Percentiles rank a stretch among this genome's conserved stretches.
Evolutionary conservation across 2,329 filamentous ascomycete species (phyloP).

Genomic region (Sporothrix mexicana): DNA sequence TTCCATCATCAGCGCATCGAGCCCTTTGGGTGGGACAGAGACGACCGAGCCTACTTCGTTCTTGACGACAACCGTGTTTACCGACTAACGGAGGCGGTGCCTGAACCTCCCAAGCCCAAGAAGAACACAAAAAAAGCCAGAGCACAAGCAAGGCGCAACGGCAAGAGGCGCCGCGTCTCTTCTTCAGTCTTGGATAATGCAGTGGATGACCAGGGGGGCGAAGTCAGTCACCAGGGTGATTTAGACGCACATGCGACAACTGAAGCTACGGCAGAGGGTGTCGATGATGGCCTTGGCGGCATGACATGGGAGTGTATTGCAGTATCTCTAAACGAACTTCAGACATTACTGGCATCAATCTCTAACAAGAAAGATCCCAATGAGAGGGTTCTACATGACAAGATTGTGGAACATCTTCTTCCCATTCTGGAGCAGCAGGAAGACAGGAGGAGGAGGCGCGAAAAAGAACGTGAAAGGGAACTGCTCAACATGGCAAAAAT

Average conservation of each 20-base stretch:
- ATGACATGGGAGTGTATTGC: constrained; percentile 93
- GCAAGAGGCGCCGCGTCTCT: constrained; percentile 72
- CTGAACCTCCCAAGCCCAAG: constrained; percentile 64
- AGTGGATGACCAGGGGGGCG: constrained; percentile 44
- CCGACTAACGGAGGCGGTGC: constrained; percentile 76
- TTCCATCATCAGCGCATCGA: constrained; percentile 66
- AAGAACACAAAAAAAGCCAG: constrained; percentile 70
- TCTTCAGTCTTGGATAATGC: constrained; percentile 47
- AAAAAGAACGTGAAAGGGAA: constrained; percentile 74
- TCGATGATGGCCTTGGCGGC: constrained; percentile 71
- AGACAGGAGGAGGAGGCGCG: constrained; percentile 73
- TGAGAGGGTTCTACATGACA: constrained; percentile 76
- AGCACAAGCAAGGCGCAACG: constrained; percentile 68
- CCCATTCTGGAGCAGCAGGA: constrained; percentile 83
- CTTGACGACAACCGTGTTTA: constrained; percentile 95
- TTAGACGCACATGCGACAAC: constrained; percentile 43
- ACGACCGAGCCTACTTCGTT: constrained; percentile 87
- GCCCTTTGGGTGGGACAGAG: constrained; percentile 83
- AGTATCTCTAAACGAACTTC: constrained; percentile 78
- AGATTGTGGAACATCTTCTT: constrained; percentile 77
- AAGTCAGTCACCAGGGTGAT: constrained; percentile 42
- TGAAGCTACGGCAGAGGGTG: constrained; percentile 40
- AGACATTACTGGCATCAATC: constrained; percentile 71
- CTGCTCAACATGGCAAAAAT: constrained; percentile 81
- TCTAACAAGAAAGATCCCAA: constrained; percentile 80